Conservation (phyloP, 371 early-diverging fungal genomes). For the Zancudomyces culisetae region DNA sequence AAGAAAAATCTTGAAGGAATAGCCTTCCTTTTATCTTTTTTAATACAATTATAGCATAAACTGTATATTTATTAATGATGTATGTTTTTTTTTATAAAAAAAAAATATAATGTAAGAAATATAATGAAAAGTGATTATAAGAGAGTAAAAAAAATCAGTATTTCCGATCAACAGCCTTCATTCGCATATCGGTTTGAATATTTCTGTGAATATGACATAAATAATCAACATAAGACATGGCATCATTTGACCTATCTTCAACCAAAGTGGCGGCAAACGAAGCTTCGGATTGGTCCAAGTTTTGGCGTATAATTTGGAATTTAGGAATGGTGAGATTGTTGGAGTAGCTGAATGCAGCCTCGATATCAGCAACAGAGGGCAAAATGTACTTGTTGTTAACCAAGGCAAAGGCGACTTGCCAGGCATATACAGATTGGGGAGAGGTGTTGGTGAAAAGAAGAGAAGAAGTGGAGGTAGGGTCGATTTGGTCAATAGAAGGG, state of each 20-base stretch:
- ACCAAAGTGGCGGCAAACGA: conserved; percentile 20
- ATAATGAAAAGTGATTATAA: no score
- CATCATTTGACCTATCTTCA: conserved; percentile 47
- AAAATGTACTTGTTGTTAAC: neutral
- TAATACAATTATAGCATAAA: no score
- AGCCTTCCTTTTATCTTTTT: neutral
- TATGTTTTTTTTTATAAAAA: no score
- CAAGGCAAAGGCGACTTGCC: conserved; percentile 16
- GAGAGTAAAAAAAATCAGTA: no score
- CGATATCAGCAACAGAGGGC: neutral
- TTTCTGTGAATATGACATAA: conserved; percentile 71
- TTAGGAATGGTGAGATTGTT: conserved; percentile 3
- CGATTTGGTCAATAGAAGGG: conserved; percentile 44
- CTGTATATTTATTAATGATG: no score
- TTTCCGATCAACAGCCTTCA: conserved; percentile 6
- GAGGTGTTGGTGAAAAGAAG: conserved; percentile 27
- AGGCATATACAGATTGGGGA: conserved; percentile 32
- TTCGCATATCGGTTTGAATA: conserved; percentile 50
- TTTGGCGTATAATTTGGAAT: conserved; percentile 33
- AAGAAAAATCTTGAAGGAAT: neutral
- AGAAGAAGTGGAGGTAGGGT: conserved; percentile 29
- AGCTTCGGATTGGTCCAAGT: conserved; percentile 28
- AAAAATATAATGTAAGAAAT: no score
- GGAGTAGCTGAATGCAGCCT: conserved; percentile 1
- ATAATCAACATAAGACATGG: conserved; percentile 82